Conservation (phyloP, 2,329 filamentous ascomycete genomes). For the Fusarium liriodendri region DNA sequence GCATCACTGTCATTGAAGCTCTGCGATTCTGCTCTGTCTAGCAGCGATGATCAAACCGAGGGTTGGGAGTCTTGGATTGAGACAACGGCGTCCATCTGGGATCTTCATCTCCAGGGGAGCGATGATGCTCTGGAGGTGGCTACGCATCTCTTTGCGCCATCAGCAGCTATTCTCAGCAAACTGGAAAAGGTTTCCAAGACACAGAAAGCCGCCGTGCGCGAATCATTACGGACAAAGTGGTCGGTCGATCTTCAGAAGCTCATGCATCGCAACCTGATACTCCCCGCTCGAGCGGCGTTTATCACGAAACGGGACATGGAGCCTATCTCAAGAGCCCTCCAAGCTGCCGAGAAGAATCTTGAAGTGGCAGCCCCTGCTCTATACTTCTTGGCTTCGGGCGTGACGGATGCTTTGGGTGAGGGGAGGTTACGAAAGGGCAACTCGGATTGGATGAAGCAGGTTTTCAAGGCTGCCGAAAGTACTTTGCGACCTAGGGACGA, state of each 20-base stretch:
- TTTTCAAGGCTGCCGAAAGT: constrained; percentile 49
- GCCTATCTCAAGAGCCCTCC: constrained; percentile 55
- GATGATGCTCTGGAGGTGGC: constrained; percentile 63
- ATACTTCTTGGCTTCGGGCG: constrained; percentile 55
- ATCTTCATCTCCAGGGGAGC: constrained; percentile 62
- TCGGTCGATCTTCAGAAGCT: constrained; percentile 59
- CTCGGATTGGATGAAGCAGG: constrained; percentile 52
- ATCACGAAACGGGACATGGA: constrained; percentile 56
- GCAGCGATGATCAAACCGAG: constrained; percentile 48
- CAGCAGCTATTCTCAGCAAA: constrained; percentile 53
- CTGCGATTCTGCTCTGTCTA: constrained; percentile 54
- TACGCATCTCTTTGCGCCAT: constrained; percentile 55
- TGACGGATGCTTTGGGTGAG: constrained; percentile 38
- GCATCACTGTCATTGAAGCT: constrained; percentile 58
- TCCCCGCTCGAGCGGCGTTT: constrained; percentile 62
- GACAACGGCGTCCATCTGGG: constrained; percentile 61
- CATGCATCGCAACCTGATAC: constrained; percentile 62
- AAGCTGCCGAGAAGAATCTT: constrained; percentile 50
- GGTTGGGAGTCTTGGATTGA: constrained; percentile 60
- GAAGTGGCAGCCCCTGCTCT: constrained; percentile 56
- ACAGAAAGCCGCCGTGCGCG: constrained; percentile 17
- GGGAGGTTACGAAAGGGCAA: constrained; percentile 49
- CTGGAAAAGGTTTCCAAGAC: constrained; percentile 48
- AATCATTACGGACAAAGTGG: constrained; percentile 52
- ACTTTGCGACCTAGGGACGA: constrained; percentile 40